Percentiles rank a stretch among this genome's conserved stretches.
Conservation (phyloP, 163 green algal species). For the Volvox carteri region DNA sequence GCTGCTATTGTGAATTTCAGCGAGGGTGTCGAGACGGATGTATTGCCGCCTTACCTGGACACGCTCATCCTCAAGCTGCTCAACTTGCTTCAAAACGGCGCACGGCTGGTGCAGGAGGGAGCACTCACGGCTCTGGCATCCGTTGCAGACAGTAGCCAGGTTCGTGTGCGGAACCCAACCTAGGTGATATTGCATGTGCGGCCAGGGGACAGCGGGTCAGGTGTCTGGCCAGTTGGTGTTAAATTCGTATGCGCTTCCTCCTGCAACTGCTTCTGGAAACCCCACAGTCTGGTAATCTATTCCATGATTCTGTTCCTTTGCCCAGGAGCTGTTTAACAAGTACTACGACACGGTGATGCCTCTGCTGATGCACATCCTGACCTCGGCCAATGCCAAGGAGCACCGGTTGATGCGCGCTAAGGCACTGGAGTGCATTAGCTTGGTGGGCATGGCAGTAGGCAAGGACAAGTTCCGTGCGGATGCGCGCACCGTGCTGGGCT, state of each 20-base stretch:
- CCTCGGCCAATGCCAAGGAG: conserved; percentile 80
- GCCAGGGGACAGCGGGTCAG: too few relatives aligned
- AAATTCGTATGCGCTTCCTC: too few relatives aligned
- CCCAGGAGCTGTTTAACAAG: conserved; percentile 90
- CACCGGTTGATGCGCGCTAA: conserved; percentile 63
- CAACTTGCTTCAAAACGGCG: conserved; percentile 77
- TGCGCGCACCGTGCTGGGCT: conserved; percentile 71
- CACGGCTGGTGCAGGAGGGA: conserved; percentile 91
- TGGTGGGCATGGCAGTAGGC: conserved; percentile 98
- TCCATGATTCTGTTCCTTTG: too few relatives aligned
- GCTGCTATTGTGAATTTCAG: conserved; percentile 98
- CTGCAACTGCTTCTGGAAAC: too few relatives aligned
- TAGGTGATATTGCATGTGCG: too few relatives aligned
- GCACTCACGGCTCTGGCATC: conserved; percentile 96
- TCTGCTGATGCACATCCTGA: conserved; percentile 92
- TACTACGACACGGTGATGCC: conserved; percentile 98
- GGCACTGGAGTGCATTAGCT: conserved; percentile 96
- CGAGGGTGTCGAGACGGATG: conserved; percentile 87
- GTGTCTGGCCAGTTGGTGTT: too few relatives aligned
- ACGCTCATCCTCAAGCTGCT: conserved; percentile 92
- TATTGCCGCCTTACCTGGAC: conserved; percentile 95
- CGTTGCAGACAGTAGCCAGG: conserved; percentile 93
- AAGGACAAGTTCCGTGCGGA: conserved; percentile 92
- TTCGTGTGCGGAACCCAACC: too few relatives aligned
- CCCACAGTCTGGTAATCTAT: too few relatives aligned